Conservation (phyloP, 2,329 filamentous ascomycete genomes). For the Plectosphaerella sp. region DNA sequence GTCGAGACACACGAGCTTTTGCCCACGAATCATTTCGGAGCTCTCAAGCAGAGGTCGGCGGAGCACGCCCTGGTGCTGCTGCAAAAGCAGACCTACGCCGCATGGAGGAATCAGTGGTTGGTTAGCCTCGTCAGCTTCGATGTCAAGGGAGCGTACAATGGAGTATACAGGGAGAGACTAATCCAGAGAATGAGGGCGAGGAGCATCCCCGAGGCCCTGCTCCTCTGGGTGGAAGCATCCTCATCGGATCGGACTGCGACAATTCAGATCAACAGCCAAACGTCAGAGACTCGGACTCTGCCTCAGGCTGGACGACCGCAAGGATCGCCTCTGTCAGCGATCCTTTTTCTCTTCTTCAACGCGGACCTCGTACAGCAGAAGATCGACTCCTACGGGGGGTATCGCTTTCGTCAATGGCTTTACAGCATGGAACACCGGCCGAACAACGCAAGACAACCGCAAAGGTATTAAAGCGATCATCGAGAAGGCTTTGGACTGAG, state of each 20-base stretch:
- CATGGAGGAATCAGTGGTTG: too few species aligned
- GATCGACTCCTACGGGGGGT: constrained; percentile 18
- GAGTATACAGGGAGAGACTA: constrained; percentile 27
- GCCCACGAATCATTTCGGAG: too few species aligned
- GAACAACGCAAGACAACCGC: constrained; percentile 5
- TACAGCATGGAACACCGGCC: neutral
- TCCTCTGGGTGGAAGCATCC: constrained; percentile 17
- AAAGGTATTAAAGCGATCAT: constrained; percentile 16
- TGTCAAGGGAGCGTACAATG: constrained; percentile 34
- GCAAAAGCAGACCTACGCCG: too few species aligned
- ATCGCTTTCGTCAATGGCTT: constrained; percentile 12
- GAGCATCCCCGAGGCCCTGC: constrained; percentile 13
- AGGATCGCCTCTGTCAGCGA: constrained; percentile 28
- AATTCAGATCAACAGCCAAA: constrained; percentile 15
- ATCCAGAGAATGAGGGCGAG: constrained; percentile 13
- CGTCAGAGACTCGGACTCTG: constrained; percentile 9
- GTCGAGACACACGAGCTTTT: too few species aligned
- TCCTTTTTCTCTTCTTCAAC: constrained; percentile 28
- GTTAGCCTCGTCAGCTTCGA: constrained; percentile 31
- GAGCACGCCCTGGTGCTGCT: too few species aligned
- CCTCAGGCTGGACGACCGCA: constrained; percentile 20
- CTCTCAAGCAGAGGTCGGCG: too few species aligned
- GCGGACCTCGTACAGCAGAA: constrained; percentile 17
- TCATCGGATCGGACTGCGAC: constrained; percentile 16
- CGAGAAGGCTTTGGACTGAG: constrained; percentile 13